Evolutionary conservation across 129 eudicot genomes (phyloP), one percentile per base, ranked within the genome.

Genomic region (Artemisia annua): DNA sequence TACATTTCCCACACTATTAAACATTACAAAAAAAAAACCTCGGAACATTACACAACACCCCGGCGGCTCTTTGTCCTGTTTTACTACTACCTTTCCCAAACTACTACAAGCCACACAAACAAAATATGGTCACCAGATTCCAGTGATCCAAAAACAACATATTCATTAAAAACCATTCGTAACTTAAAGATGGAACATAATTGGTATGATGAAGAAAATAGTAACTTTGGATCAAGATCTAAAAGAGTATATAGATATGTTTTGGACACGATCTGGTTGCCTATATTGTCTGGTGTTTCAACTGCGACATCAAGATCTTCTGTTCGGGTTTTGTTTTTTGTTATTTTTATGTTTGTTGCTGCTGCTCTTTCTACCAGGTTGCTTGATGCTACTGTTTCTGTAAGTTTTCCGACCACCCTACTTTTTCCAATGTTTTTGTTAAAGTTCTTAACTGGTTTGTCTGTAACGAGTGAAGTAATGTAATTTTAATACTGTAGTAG

Each of bases 241-340:
- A 71, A 71, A 46, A 58, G 72, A 64, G 55, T 62, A 0, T 71
- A 64, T 57, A 64, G 71, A 52, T 56, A 64, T 28, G 53, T 78
- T 46, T 71, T 60, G 51, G 82, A 78, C 12, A 78, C 76, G 78
- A 71, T 78, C 82, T 71, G 82, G 77, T 14, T 71, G 26, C 82
- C 82, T 46, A 53, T 78, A 46, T 11, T 78, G 7, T 43, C 82
- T 30, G 82, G 11, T 50, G 48, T 78, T 44, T 35, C 64, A n/a
- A 43, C 73, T 0, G 72, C 82, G 4, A 71, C 82, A 63, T 71
- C 82, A 26, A 71, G 82, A 78, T 71, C 82, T 49, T 78, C 82
- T 2, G 77, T 78, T 46, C 82, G 82, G 10, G 72, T 78, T 15
- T 63, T 78, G 12, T 78, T 78, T 64, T 78, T 78, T 59, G 53